Percentiles rank a stretch among this genome's conserved stretches.
phyloP scores from a whole-genome alignment of 805 yeast genomes.

The Lipomyces mesembrius region DNA sequence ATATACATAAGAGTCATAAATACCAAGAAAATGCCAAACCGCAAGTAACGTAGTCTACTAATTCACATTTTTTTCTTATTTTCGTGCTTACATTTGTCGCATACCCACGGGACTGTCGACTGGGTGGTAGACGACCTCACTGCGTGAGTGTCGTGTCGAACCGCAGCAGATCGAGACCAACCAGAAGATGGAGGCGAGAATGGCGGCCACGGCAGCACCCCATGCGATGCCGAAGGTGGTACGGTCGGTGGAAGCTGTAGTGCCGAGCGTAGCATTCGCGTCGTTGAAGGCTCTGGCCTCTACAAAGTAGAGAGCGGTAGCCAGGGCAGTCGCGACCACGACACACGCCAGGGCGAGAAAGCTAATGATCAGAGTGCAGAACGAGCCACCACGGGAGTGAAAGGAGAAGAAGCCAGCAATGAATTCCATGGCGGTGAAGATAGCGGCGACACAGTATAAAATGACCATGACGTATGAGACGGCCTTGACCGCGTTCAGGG shows the following conservation, averaged over 20 bases:
- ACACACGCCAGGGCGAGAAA: conserved; percentile 48
- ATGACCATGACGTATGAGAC: conserved; percentile 65
- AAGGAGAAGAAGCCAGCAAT: conserved; percentile 53
- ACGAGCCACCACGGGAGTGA: conserved; percentile 54
- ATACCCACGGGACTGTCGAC: conserved; percentile 21
- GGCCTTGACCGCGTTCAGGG: conserved; percentile 53
- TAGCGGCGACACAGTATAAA: conserved; percentile 57
- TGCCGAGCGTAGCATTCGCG: conserved; percentile 56
- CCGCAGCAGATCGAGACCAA: conserved; percentile 53
- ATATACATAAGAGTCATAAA: neutral
- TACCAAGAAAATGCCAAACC: neutral
- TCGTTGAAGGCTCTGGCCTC: conserved; percentile 59
- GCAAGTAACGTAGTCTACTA: neutral
- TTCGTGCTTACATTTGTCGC: neutral
- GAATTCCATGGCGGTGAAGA: conserved; percentile 46
- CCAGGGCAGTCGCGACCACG: conserved; percentile 55
- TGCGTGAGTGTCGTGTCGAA: conserved; percentile 36
- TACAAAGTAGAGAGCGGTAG: conserved; percentile 64
- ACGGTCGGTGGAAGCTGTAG: conserved; percentile 56
- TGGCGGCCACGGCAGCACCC: conserved; percentile 60
- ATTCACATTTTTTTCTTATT: neutral
- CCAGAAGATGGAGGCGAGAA: conserved; percentile 52
- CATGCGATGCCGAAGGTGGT: conserved; percentile 64
- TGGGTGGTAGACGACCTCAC: conserved; percentile 29
- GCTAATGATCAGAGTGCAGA: conserved; percentile 53